phyloP scores from a whole-genome alignment of 2,329 filamentous ascomycete species.

The Colletotrichum sp. region DNA sequence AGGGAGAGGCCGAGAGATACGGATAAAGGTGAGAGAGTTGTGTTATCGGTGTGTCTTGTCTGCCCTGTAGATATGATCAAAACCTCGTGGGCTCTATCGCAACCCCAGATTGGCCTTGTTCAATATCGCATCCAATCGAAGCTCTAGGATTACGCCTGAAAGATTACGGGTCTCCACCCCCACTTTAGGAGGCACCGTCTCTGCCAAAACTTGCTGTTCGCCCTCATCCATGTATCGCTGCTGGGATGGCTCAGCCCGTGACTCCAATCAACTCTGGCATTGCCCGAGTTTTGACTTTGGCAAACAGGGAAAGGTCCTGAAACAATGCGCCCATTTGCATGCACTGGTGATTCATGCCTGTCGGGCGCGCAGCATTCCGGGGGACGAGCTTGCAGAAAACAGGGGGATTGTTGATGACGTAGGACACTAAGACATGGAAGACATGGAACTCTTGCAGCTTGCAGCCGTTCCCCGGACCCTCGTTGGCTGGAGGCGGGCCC shows the following conservation, averaged over 20 bases:
- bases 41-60: background rate
- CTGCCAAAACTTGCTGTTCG: background rate
- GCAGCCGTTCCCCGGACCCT: background rate
- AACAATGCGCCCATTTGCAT: background rate
- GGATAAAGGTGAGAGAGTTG: background rate
- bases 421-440: background rate
- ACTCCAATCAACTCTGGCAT: conserved; percentile 12
- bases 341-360: background rate
- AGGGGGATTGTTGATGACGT: background rate
- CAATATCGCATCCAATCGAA: background rate
- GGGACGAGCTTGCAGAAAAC: background rate
- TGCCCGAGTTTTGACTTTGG: background rate
- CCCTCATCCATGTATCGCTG: background rate
- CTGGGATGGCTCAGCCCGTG: background rate
- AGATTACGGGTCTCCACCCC: conserved; percentile 13
- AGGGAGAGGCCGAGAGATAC: background rate
- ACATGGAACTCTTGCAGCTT: background rate
- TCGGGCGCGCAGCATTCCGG: background rate
- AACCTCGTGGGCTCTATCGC: background rate
- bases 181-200: background rate
- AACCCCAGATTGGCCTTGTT: background rate
- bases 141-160: background rate
- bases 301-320: conserved; percentile 1
- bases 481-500: background rate
- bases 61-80: conserved; percentile 1